These are phyloP conservation scores for Xylaria sp. DNA, from an alignment of 2,329 filamentous ascomycete species.

Conservation along the genomic window DNA sequence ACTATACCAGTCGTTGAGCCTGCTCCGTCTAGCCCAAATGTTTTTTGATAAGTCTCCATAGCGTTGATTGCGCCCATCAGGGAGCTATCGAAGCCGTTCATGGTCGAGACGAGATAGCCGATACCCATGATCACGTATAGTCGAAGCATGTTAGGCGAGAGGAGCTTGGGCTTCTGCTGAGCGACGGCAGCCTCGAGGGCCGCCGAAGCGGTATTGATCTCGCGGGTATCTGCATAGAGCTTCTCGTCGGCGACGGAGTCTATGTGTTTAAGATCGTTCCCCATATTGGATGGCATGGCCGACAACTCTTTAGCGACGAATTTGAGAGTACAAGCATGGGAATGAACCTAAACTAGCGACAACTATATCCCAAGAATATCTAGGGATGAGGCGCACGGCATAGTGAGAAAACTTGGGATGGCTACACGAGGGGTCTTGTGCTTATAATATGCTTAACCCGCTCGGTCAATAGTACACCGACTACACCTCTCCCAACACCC, in stretches of 20 bases:
- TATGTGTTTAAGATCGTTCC: conserved; percentile 37
- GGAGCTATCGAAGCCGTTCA: conserved; percentile 69
- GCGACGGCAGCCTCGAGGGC: conserved; percentile 52
- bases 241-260: conserved; percentile 44
- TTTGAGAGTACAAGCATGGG: neutral
- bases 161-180: conserved; percentile 51
- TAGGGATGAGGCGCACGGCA: neutral
- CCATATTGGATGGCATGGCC: conserved; percentile 35
- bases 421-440: conserved; percentile 19
- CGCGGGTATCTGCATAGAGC: conserved; percentile 42
- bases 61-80: conserved; percentile 65
- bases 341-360: neutral
- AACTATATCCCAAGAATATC: neutral
- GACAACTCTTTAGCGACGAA: neutral
- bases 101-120: conserved; percentile 59
- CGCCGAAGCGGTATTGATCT: conserved; percentile 53
- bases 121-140: conserved; percentile 55
- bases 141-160: conserved; percentile 51
- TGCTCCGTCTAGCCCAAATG: conserved; percentile 60
- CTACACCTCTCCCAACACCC: neutral
- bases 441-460: conserved; percentile 29
- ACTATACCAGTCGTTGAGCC: conserved; percentile 60
- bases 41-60: conserved; percentile 61
- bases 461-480: conserved; percentile 31
- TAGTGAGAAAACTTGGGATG: conserved; percentile 8